These are phyloP conservation scores for Salix dunnii DNA, from an alignment of 345 rosid genomes.

Conservation along the genomic window DNA sequence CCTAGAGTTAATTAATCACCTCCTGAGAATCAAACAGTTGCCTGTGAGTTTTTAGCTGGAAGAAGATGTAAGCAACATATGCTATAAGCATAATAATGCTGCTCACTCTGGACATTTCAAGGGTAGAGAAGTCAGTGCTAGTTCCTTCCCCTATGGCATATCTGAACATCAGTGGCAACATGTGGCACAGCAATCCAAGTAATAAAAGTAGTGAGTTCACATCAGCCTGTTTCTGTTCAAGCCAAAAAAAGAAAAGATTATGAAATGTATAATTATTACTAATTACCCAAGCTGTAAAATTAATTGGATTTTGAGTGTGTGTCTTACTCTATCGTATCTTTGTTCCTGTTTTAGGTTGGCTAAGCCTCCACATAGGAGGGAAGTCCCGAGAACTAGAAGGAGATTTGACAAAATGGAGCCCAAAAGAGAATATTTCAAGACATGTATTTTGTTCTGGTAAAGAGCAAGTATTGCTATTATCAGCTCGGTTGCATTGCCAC, in stretches of 20 bases:
- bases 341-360: slow-evolving; percentile 75
- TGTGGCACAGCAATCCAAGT: slow-evolving; percentile 73
- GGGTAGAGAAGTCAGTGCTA: slow-evolving; percentile 28
- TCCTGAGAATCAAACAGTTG: slow-evolving; percentile 53
- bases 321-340: slow-evolving; percentile 65
- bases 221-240: slow-evolving; percentile 75
- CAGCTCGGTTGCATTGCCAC: slow-evolving; percentile 92
- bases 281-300: too few species aligned
- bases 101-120: slow-evolving; percentile 72
- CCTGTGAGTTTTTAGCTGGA: slow-evolving; percentile 79
- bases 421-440: slow-evolving; percentile 73
- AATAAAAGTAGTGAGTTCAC: slow-evolving; percentile 69
- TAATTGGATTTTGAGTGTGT: neutral
- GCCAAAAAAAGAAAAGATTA: neutral
- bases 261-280: neutral
- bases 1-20: slow-evolving; percentile 27
- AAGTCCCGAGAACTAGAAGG: slow-evolving; percentile 78
- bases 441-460: slow-evolving; percentile 56
- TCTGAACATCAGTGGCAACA: slow-evolving; percentile 64
- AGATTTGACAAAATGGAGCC: slow-evolving; percentile 92
- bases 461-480: slow-evolving; percentile 90
- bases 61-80: slow-evolving; percentile 69
- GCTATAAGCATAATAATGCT: slow-evolving; percentile 79
- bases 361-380: slow-evolving; percentile 80
- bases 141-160: slow-evolving; percentile 33